Conservation (phyloP, 1,139 yeast genomes). For the Candida albicans region DNA sequence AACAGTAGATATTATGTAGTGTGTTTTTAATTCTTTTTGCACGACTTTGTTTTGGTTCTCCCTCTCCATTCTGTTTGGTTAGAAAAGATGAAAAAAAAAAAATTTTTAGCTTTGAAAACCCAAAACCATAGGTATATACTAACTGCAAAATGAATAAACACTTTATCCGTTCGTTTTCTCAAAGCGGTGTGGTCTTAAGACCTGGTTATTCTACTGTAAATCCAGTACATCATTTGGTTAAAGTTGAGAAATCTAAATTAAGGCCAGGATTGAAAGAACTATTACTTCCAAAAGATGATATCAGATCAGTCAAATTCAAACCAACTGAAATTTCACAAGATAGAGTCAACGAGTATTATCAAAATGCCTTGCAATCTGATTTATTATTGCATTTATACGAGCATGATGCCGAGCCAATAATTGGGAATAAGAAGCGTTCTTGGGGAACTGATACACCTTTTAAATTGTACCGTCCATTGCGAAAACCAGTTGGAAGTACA, state of each 20-base stretch:
- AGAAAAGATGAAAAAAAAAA: constrained; percentile 4
- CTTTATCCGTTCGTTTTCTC: constrained; percentile 48
- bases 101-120: constrained; percentile 4
- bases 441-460: constrained; percentile 94
- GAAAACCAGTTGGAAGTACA: constrained; percentile 64
- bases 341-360: constrained; percentile 76
- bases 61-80: neutral
- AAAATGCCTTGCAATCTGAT: constrained; percentile 72
- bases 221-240: constrained; percentile 90
- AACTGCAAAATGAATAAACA: constrained; percentile 20
- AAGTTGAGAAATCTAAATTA: constrained; percentile 67
- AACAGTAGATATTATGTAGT: no score
- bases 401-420: constrained; percentile 55
- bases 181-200: constrained; percentile 41
- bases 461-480: constrained; percentile 74
- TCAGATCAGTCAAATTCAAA: constrained; percentile 71
- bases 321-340: constrained; percentile 77
- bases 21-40: neutral
- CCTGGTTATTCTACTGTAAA: constrained; percentile 78
- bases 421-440: constrained; percentile 72
- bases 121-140: neutral
- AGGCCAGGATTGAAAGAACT: constrained; percentile 70
- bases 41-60: neutral
- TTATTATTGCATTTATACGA: constrained; percentile 72
- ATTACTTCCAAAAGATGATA: constrained; percentile 65